phyloP scores from a whole-genome alignment of 2,329 filamentous ascomycete genomes.

The Colletotrichum gigasporum region DNA sequence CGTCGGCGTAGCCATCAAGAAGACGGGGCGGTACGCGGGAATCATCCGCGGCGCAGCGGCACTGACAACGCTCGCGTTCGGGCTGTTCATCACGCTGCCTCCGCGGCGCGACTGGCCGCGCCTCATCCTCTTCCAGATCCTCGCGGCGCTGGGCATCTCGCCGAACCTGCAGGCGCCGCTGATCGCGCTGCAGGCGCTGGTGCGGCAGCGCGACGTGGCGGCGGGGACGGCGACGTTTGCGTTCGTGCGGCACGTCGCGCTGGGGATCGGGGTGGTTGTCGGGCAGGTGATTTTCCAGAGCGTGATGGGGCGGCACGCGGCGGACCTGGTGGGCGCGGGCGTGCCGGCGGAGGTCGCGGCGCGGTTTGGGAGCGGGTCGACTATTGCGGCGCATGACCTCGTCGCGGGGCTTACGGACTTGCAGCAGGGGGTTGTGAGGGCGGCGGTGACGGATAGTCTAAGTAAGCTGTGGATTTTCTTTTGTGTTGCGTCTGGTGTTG shows the following conservation, averaged over 20 bases:
- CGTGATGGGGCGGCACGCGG: slow-evolving; percentile 67
- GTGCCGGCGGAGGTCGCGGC: slow-evolving; percentile 60
- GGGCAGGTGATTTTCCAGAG: slow-evolving; percentile 86
- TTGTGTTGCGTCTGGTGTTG: slow-evolving; percentile 56
- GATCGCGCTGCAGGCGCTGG: slow-evolving; percentile 72
- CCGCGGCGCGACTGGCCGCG: slow-evolving; percentile 63
- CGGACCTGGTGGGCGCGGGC: slow-evolving; percentile 52
- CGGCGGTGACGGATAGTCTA: slow-evolving; percentile 59
- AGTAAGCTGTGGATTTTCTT: slow-evolving; percentile 68
- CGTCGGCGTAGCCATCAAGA: slow-evolving; percentile 66
- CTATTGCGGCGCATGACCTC: slow-evolving; percentile 68
- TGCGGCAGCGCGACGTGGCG: slow-evolving; percentile 72
- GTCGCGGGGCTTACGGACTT: slow-evolving; percentile 60
- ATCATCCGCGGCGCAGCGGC: slow-evolving; percentile 68
- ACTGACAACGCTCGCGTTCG: slow-evolving; percentile 71
- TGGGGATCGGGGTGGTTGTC: slow-evolving; percentile 74
- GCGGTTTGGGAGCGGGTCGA: slow-evolving; percentile 63
- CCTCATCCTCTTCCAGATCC: slow-evolving; percentile 68
- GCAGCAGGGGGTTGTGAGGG: slow-evolving; percentile 52
- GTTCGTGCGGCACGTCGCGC: slow-evolving; percentile 75
- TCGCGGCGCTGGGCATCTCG: slow-evolving; percentile 71
- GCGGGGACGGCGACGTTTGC: slow-evolving; percentile 73
- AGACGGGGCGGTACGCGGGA: slow-evolving; percentile 72
- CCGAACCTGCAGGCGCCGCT: slow-evolving; percentile 76
- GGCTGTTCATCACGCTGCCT: slow-evolving; percentile 70